phyloP scores from a whole-genome alignment of 2,329 filamentous ascomycete species.

The Simplicillium sp. region DNA sequence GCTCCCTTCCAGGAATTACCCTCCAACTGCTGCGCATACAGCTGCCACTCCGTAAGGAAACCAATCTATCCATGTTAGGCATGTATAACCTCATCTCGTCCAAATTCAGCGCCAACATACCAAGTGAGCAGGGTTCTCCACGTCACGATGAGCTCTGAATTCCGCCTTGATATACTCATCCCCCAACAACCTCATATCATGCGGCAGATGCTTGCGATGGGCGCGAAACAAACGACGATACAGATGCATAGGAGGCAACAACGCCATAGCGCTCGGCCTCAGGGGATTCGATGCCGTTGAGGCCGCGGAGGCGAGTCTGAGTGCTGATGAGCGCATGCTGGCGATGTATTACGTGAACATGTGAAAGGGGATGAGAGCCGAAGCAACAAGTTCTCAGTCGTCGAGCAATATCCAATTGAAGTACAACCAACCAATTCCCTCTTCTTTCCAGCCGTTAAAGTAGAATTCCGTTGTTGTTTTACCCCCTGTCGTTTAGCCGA shows the following conservation, averaged over 20 bases:
- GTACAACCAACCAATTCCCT: too few relatives aligned
- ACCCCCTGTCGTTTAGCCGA: too few relatives aligned
- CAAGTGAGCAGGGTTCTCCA: conserved; percentile 88
- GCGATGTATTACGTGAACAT: not conserved
- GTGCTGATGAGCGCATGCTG: conserved; percentile 19
- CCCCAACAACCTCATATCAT: conserved; percentile 70
- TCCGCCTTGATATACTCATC: conserved; percentile 92
- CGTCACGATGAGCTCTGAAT: conserved; percentile 71
- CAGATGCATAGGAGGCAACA: conserved; percentile 79
- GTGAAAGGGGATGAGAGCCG: not conserved
- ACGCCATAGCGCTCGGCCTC: conserved; percentile 42
- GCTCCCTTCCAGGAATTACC: conserved; percentile 78
- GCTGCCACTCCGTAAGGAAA: conserved; percentile 93
- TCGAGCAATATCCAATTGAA: too few relatives aligned
- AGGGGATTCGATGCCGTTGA: conserved; percentile 18
- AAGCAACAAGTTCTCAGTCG: too few relatives aligned
- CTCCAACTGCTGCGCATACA: conserved; percentile 87
- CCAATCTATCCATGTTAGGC: conserved; percentile 56
- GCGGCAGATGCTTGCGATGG: conserved; percentile 69
- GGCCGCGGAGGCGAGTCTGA: conserved; percentile 27
- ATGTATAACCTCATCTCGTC: not conserved
- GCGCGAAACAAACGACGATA: conserved; percentile 82
- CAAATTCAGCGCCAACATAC: conserved; percentile 36
- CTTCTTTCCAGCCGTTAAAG: too few relatives aligned
- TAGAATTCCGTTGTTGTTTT: too few relatives aligned